Evolutionary conservation across 1,139 yeast genomes (phyloP), one percentile per base, ranked within the genome.

Genomic region (Yamadazyma epiphylla): DNA sequence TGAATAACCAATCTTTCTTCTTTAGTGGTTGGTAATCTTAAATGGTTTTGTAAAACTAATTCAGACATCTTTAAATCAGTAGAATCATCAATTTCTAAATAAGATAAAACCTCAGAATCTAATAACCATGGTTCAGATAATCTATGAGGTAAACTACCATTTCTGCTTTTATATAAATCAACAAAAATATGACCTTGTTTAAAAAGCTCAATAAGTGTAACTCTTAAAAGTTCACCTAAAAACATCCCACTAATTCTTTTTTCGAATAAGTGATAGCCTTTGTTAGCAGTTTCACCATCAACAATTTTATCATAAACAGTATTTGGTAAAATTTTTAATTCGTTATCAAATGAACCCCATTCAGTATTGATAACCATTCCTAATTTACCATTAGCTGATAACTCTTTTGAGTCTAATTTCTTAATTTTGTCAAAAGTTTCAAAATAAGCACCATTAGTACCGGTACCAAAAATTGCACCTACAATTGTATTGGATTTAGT

Each of bases 261-360:
- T 60, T 89, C 97, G 59, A 87, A 89, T 66, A 88, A 73, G 56
- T 89, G 96, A 61, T 68, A 85, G 6, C 91, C 94, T 19, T 76
- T 78, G 56, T 89, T 89, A 10, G 91, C 73, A n/a, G 96, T 84
- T 43, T 70, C 68, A 12, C 60, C 54, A 55, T 89, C 95, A 39
- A 89, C 75, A 20, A 62, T 66, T 27, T 60, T 55, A 58, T 89
- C 97, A 53, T 78, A 88, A 39, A 75, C 73, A 4, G 94, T 85
- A 30, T 64, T 70, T 36, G 96, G 96, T 43, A 88, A 66, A 26
- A 77, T 64, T 43, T 75, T 63, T 34, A 87, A 66, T 16, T 75
- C 77, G 49, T 88, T 88, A 58, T 89, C 97, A 51, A 88, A 89
- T 25, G 95, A 85, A 38, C 97, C 97, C 96, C 97, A 89, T 61